These are phyloP conservation scores for Coemansia sp. DNA, from an alignment of 192 early-diverging fungal species.

Conservation along the genomic window DNA sequence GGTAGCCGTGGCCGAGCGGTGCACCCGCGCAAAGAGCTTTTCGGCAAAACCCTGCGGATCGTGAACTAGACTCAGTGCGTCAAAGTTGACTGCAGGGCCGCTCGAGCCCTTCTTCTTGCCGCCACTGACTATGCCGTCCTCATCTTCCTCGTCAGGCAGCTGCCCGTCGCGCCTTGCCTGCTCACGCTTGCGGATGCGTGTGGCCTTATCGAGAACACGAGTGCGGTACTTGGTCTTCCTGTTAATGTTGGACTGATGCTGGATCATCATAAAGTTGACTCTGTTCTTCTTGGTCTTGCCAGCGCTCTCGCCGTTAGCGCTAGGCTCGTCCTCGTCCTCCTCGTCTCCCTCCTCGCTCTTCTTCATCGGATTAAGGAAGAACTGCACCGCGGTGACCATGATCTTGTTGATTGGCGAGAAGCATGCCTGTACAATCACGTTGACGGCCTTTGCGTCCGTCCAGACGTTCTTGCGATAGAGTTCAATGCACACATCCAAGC, in stretches of 20 bases:
- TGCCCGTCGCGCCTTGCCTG: constrained; percentile 62
- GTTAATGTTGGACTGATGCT: constrained; percentile 77
- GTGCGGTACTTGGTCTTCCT: constrained; percentile 84
- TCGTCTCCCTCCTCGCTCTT: constrained; percentile 62
- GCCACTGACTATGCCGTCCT: constrained; percentile 33
- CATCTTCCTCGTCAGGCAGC: constrained; percentile 23
- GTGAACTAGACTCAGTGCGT: constrained; percentile 90
- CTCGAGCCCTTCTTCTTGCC: constrained; percentile 65
- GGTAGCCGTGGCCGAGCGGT: constrained; percentile 48
- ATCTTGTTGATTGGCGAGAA: constrained; percentile 91
- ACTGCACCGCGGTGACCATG: constrained; percentile 88
- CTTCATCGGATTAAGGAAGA: constrained; percentile 81
- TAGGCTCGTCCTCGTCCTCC: constrained; percentile 59
- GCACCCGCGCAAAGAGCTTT: constrained; percentile 84
- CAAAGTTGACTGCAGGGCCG: constrained; percentile 84
- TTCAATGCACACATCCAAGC: constrained; percentile 95
- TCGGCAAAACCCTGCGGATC: constrained; percentile 98
- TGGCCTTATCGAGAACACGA: constrained; percentile 75
- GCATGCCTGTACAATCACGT: constrained; percentile 96
- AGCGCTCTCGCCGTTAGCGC: constrained; percentile 51
- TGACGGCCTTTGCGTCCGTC: constrained; percentile 98
- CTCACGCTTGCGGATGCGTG: constrained; percentile 33
- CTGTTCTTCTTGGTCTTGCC: constrained; percentile 27
- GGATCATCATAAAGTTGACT: constrained; percentile 71
- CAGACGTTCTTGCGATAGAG: constrained; percentile 96